A percentile compares a stretch with the other conserved stretches of the same genome.
These are phyloP conservation scores for Yamadazyma sp. DNA, from an alignment of 1,139 yeast species.

Conservation along the genomic window DNA sequence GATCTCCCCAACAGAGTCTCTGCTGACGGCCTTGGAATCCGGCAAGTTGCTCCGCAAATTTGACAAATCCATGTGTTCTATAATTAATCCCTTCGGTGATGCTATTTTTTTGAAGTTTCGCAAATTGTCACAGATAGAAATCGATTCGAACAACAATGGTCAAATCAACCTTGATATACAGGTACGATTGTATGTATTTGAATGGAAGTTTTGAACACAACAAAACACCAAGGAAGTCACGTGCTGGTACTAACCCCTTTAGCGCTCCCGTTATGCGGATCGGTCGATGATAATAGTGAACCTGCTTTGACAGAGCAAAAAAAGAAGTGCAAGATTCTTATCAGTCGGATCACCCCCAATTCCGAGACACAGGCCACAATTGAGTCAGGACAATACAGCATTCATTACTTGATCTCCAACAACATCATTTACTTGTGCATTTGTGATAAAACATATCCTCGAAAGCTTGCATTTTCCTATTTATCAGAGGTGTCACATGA, in stretches of 20 bases:
- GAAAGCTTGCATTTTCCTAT: conserved; percentile 87
- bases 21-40: conserved; percentile 43
- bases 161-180: conserved; percentile 68
- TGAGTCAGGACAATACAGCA: conserved; percentile 71
- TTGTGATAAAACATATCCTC: conserved; percentile 76
- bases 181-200: conserved; percentile 64
- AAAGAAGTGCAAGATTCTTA: conserved; percentile 77
- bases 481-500: conserved; percentile 79
- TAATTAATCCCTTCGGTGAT: conserved; percentile 1
- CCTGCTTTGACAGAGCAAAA: conserved; percentile 69
- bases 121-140: neutral
- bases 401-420: conserved; percentile 70
- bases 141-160: conserved; percentile 45
- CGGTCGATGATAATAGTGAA: conserved; percentile 77
- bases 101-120: neutral
- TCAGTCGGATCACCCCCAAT: conserved; percentile 73
- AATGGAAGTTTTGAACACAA: neutral
- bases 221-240: neutral
- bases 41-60: conserved; percentile 54
- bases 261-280: conserved; percentile 90
- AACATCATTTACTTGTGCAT: conserved; percentile 75
- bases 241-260: conserved; percentile 15
- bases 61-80: conserved; percentile 52
- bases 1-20: conserved; percentile 42
- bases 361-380: conserved; percentile 86